Base-by-base conservation (phyloP, 495 filamentous ascomycete genomes). In the Neurospora pannonica region DNA sequence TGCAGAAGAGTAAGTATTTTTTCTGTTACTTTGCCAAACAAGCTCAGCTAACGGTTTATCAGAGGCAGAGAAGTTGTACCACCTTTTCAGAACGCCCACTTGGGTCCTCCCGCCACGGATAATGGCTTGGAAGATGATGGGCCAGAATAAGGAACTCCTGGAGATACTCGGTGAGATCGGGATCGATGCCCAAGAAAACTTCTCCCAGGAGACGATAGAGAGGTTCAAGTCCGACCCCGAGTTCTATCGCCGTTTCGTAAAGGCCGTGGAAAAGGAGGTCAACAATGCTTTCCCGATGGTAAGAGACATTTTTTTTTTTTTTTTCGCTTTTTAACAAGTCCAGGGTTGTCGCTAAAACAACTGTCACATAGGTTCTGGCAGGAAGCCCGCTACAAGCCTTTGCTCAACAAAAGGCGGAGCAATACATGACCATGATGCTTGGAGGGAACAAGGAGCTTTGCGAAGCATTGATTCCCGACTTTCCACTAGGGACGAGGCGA, bases 401-500 rank as follows among this genome's bases (percentile, higher is more conserved):
- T 71, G 75, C 77, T 13, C 78, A 70, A 17, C 71, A 82, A 74
- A 76, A 82, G 70, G 76, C 84, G 8, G 82, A 80, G 28, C 81
- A 84, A 69, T 82, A 84, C 73, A 87, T 87, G 85, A 77, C 77
- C 9, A 76, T 81, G 28, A 86, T 84, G 81, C 82, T 86, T 74
- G 84, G 73, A 1, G 78, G 81, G 1, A 83, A 86, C 73, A 76
- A 77, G 70, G 69, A 76, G 69, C 79, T 86, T 7, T 85, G 84
- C 80, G 77, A 88, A 36, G 82, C 85, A 15, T 83, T 94, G 13
- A 86, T 92, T 34, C 91, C 92, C 1, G 84, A 88, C 46, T 93
- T 90, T 75, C 85, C 89, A 3, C 85, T 92, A 0, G 89, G 90
- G 36, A 91, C 89, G 75, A 84, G 91, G 70, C 85, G 92, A 39